Conservation (phyloP, 495 filamentous ascomycete species). For the Aspergillus campestris region DNA sequence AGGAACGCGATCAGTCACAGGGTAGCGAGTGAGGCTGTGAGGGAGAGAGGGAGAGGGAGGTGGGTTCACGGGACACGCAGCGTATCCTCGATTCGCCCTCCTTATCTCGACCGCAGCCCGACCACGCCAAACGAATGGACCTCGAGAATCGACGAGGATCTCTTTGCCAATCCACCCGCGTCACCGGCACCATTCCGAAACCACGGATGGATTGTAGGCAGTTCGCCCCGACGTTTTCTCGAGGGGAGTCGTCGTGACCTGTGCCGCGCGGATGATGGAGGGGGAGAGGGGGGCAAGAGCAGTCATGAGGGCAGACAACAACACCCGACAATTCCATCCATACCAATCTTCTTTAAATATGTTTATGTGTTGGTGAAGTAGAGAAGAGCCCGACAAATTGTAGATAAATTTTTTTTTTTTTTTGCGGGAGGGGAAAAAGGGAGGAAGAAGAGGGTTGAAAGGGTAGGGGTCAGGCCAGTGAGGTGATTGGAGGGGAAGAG, state of each 20-base stretch:
- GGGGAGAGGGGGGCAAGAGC: constrained; percentile 5
- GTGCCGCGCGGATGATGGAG: constrained; percentile 11
- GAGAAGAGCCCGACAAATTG: not conserved
- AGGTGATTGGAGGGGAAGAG: constrained; percentile 7
- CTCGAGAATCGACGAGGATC: too few relatives aligned
- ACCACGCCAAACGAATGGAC: not conserved
- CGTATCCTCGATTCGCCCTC: not conserved
- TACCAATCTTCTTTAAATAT: not conserved
- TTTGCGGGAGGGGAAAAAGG: not conserved
- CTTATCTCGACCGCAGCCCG: not conserved
- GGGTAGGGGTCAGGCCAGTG: not conserved
- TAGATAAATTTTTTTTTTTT: constrained; percentile 1
- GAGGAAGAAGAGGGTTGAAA: constrained; percentile 8
- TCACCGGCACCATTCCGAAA: too few relatives aligned
- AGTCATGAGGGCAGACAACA: constrained; percentile 4
- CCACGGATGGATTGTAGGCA: too few relatives aligned
- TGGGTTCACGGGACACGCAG: constrained; percentile 3
- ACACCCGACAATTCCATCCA: constrained; percentile 1
- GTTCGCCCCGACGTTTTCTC: too few relatives aligned
- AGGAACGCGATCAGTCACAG: constrained; percentile 16
- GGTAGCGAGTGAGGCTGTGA: not conserved
- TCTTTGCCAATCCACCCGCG: too few relatives aligned
- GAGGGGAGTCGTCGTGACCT: constrained; percentile 8
- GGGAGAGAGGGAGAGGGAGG: too few relatives aligned
- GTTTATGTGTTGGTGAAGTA: not conserved